Conservation (phyloP, 2,329 filamentous ascomycete genomes). For the Coniochaeta ligniaria region DNA sequence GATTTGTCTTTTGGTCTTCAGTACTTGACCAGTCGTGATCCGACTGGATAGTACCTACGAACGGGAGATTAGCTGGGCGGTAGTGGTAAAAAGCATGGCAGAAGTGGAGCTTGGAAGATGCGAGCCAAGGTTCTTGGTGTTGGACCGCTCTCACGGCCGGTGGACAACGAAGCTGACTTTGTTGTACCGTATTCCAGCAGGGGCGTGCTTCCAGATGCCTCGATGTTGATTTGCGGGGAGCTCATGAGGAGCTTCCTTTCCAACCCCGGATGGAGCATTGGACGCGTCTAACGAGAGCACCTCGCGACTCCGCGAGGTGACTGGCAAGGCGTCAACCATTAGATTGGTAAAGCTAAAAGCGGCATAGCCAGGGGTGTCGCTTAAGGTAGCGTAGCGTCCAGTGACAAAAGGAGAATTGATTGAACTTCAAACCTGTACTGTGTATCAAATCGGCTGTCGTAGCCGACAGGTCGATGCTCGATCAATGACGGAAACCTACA, state of each 20-base stretch:
- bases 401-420: background rate
- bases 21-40: background rate
- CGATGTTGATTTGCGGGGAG: background rate
- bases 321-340: background rate
- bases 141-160: background rate
- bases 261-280: background rate
- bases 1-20: background rate
- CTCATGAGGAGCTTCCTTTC: background rate
- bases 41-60: background rate
- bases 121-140: background rate
- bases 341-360: background rate
- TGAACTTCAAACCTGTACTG: background rate
- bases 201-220: background rate
- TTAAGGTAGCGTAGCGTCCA: background rate
- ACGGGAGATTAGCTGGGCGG: background rate
- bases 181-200: background rate
- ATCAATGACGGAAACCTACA: constrained; percentile 1
- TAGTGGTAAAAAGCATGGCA: constrained; percentile 1
- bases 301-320: background rate
- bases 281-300: background rate
- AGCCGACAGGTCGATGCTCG: background rate
- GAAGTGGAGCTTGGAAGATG: background rate
- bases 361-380: background rate
- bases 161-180: background rate
- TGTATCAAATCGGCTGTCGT: background rate